These are phyloP conservation scores for Phytophthora hibernalis DNA, from an alignment of 352 stramenopile genomes.

Conservation along the genomic window DNA sequence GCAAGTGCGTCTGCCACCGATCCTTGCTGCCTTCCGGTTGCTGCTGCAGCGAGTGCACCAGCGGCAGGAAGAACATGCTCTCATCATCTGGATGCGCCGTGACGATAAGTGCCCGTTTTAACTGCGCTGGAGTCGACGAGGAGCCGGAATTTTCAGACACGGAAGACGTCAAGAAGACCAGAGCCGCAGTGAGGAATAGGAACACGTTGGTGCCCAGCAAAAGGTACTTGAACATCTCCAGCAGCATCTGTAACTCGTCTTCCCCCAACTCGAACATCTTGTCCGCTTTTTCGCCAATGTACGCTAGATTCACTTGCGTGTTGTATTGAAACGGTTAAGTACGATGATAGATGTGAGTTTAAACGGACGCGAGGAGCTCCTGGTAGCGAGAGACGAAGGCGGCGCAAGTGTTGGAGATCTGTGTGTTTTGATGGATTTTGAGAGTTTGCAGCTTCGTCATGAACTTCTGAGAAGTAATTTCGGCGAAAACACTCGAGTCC, in stretches of 20 bases:
- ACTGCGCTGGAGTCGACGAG: conserved; percentile 3
- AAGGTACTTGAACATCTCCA: conserved; percentile 68
- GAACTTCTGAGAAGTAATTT: conserved; percentile 49
- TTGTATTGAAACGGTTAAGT: conserved; percentile 36
- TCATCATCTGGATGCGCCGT: conserved; percentile 97
- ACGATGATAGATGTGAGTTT: background rate
- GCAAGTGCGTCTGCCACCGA: conserved; percentile 75
- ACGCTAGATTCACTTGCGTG: conserved; percentile 20
- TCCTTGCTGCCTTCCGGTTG: conserved; percentile 10
- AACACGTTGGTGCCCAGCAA: conserved; percentile 67
- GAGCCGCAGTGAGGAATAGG: conserved; percentile 55
- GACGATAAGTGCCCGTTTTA: conserved; percentile 81
- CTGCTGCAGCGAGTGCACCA: conserved; percentile 72
- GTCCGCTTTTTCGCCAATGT: conserved; percentile 10
- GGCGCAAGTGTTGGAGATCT: conserved; percentile 59
- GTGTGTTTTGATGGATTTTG: conserved; percentile 39
- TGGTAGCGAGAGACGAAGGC: conserved; percentile 49
- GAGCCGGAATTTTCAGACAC: conserved; percentile 1
- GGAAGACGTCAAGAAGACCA: conserved; percentile 42
- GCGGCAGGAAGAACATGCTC: conserved; percentile 97
- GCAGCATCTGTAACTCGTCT: conserved; percentile 43
- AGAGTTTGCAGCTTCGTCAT: conserved; percentile 43
- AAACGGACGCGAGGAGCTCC: conserved; percentile 45
- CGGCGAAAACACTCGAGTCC: conserved; percentile 57
- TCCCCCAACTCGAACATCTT: conserved; percentile 34